Percentiles rank a stretch among this genome's conserved stretches.
Evolutionary conservation across 148 eudicot genomes (phyloP).

Genomic region (Spergularia marina): DNA sequence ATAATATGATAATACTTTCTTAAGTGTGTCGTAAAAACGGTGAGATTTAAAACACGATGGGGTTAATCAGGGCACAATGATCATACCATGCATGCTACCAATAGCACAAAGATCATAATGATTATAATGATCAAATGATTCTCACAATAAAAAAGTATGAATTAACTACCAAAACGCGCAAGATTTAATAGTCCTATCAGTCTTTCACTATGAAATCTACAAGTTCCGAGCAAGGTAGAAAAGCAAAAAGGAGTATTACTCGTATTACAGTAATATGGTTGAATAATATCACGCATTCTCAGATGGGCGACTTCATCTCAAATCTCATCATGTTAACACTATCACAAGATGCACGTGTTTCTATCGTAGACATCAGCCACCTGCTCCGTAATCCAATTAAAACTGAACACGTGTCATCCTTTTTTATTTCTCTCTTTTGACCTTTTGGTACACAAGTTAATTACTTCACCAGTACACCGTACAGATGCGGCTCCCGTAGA

Average conservation of each 20-base stretch:
- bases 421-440: not conserved
- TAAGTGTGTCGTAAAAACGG: too few relatives aligned
- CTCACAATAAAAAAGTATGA: too few relatives aligned
- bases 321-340: not conserved
- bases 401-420: not conserved
- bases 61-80: too few relatives aligned
- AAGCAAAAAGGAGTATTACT: not conserved
- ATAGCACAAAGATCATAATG: too few relatives aligned
- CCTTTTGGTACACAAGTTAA: not conserved
- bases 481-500: too few relatives aligned
- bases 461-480: too few relatives aligned
- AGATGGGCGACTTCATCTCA: too few relatives aligned
- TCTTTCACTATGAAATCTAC: not conserved
- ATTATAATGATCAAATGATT: too few relatives aligned
- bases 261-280: not conserved
- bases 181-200: not conserved
- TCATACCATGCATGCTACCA: too few relatives aligned
- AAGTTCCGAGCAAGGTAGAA: not conserved
- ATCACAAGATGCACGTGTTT: conserved; percentile 18
- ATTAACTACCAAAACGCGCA: too few relatives aligned
- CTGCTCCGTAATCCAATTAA: conserved; percentile 3
- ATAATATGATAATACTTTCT: too few relatives aligned
- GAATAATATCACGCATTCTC: not conserved
- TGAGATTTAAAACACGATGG: too few relatives aligned
- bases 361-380: not conserved